Conservation (phyloP, 2,329 filamentous ascomycete genomes). For the Hypomyces rosellus region DNA sequence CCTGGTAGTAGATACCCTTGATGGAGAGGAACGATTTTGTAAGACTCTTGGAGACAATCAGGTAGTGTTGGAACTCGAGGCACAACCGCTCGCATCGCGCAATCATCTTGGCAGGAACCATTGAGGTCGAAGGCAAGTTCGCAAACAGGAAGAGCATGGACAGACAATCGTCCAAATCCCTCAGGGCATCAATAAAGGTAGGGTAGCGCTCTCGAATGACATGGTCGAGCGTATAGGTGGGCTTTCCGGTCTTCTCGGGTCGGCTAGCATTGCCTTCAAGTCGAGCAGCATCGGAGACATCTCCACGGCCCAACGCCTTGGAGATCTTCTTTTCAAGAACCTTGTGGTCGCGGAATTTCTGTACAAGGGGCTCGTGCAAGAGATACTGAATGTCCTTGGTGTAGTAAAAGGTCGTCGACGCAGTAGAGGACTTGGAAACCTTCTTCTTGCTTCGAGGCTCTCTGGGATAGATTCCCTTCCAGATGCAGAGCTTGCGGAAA, state of each 20-base stretch:
- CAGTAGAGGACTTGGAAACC: conserved; percentile 82
- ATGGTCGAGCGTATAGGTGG: conserved; percentile 87
- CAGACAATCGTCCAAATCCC: conserved; percentile 92
- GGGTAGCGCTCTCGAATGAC: conserved; percentile 98
- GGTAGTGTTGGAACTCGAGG: conserved; percentile 95
- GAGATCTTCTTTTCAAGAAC: conserved; percentile 96
- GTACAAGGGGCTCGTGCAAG: conserved; percentile 87
- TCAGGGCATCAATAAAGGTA: conserved; percentile 87
- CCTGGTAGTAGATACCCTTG: conserved; percentile 99
- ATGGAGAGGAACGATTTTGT: conserved; percentile 97
- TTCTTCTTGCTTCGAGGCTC: conserved; percentile 97
- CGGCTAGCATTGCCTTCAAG: conserved; percentile 80
- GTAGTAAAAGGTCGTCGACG: conserved; percentile 86
- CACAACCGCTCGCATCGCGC: conserved; percentile 88
- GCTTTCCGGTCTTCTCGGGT: conserved; percentile 84
- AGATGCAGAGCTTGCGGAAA: conserved; percentile 97
- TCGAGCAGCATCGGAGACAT: conserved; percentile 80
- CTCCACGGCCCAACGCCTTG: conserved; percentile 81
- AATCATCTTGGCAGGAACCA: conserved; percentile 92
- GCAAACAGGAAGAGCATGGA: conserved; percentile 98
- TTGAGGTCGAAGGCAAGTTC: conserved; percentile 83
- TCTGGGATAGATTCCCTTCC: conserved; percentile 98
- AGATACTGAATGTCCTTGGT: conserved; percentile 97
- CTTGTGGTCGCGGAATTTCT: conserved; percentile 97
- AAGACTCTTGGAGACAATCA: conserved; percentile 85